These are phyloP conservation scores for Crithidia bombi DNA, from an alignment of 208 protist species.

Conservation along the genomic window DNA sequence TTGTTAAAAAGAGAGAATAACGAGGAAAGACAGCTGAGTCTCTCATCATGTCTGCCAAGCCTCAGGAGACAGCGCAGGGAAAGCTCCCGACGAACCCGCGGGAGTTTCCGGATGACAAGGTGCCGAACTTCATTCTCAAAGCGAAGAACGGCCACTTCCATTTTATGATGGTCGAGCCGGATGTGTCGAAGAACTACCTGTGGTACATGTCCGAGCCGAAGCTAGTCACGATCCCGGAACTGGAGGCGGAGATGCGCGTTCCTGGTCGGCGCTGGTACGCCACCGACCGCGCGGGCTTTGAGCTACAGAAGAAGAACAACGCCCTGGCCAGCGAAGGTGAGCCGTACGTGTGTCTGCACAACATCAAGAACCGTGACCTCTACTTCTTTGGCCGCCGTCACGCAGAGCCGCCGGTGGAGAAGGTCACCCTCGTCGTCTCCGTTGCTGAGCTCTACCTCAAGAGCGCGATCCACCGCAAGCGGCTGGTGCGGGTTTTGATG, in stretches of 20 bases:
- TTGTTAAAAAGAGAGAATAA: background rate
- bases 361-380: constrained; percentile 41
- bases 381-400: constrained; percentile 75
- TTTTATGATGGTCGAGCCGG: constrained; percentile 61
- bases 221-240: constrained; percentile 37
- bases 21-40: background rate
- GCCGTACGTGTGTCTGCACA: constrained; percentile 74
- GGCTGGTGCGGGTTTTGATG: constrained; percentile 61
- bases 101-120: constrained; percentile 45
- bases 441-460: constrained; percentile 85
- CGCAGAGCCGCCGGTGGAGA: constrained; percentile 54
- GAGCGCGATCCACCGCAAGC: constrained; percentile 77
- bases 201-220: constrained; percentile 78
- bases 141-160: constrained; percentile 69
- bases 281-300: constrained; percentile 57
- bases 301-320: constrained; percentile 56
- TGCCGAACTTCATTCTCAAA: constrained; percentile 69
- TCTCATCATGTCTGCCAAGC: constrained; percentile 4
- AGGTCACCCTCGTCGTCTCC: constrained; percentile 64
- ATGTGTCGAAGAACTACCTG: constrained; percentile 54
- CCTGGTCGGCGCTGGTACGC: constrained; percentile 76
- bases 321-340: constrained; percentile 60
- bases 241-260: constrained; percentile 64
- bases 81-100: constrained; percentile 56
- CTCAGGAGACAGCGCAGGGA: background rate